Base-by-base conservation (phyloP, 805 yeast genomes). In the Wickerhamomyces rabaulensis region DNA sequence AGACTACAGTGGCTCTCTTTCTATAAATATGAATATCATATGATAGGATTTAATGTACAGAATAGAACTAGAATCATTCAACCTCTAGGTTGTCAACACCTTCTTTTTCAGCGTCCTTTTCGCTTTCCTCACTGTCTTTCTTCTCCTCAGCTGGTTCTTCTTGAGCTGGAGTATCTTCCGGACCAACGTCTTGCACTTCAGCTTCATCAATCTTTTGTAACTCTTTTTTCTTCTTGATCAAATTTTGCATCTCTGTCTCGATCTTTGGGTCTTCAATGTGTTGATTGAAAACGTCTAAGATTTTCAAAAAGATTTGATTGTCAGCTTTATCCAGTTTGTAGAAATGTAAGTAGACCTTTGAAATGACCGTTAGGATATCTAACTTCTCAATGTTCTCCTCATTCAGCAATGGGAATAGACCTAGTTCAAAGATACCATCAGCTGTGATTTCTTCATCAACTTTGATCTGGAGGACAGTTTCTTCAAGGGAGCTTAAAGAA, bases 351-450 rank as follows among this genome's bases (percentile, higher is more conserved):
- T 78, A 81, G n/a, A 76, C 71, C 57, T 85, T 42, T 55, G 39
- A 70, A 62, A 19, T 66, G 22, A 81, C 70, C 17, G 97, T 96
- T 31, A 92, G 66, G 35, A 94, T 64, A 16, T 80, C 82, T 51
- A 90, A 68, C 21, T 70, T 70, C 49, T 75, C 80, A 42, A 90
- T 72, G 42, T 71, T 71, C 23, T 68, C 71, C 50, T 82, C 87
- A 22, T 77, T 71, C 29, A 88, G 67, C 42, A 88, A 70, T 13
- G 97, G 90, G 60, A 89, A 76, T 33, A 92, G 70, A 1, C 91
- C 92, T 37, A 75, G 75, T 40, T 85, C 90, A 51, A 90, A 82
- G 4, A 87, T 57, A 8, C 79, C 83, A 22, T 67, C 65, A 0
- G 83, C 75, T 0, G 78, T 68, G 6, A 77, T 61, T 3, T 71